Percentiles rank a stretch among this genome's conserved stretches.
These are phyloP conservation scores for Phanerochaete sordida DNA, from an alignment of 768 basidiomycete genomes.

Conservation along the genomic window DNA sequence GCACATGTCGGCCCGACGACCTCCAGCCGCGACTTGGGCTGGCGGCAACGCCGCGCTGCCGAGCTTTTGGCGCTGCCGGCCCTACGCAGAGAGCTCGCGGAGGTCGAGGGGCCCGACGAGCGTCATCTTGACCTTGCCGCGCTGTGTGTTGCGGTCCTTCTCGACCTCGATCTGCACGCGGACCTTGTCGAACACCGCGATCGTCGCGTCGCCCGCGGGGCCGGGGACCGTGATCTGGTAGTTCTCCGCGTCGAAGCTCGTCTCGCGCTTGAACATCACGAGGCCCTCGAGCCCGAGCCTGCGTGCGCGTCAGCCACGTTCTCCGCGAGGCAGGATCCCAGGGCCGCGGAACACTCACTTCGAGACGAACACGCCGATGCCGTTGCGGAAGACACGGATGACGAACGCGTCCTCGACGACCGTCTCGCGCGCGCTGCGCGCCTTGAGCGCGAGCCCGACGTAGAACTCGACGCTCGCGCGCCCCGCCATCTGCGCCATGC, in stretches of 20 bases:
- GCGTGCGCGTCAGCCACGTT: background rate
- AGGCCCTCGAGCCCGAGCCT: slow-evolving; percentile 94
- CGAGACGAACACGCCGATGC: slow-evolving; percentile 93
- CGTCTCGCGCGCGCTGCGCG: slow-evolving; percentile 45
- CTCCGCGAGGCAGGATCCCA: no score
- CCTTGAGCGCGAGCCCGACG: slow-evolving; percentile 87
- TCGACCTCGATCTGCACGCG: slow-evolving; percentile 88
- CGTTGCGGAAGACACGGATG: slow-evolving; percentile 92
- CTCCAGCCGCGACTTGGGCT: no score
- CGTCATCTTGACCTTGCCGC: slow-evolving; percentile 85
- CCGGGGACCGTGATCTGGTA: slow-evolving; percentile 76
- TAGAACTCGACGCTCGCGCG: slow-evolving; percentile 97
- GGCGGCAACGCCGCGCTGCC: no score
- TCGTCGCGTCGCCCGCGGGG: slow-evolving; percentile 33
- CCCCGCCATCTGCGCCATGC: slow-evolving; percentile 97
- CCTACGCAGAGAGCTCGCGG: background rate
- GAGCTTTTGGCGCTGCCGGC: no score
- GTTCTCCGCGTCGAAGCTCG: slow-evolving; percentile 86
- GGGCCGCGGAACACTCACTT: slow-evolving; percentile 52
- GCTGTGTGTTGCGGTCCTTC: slow-evolving; percentile 91
- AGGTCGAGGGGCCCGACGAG: slow-evolving; percentile 61
- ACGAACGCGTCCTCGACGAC: slow-evolving; percentile 87
- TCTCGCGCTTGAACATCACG: slow-evolving; percentile 89
- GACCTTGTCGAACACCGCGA: slow-evolving; percentile 94
- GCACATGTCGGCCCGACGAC: no score